Evolutionary conservation across 2,329 filamentous ascomycete genomes (phyloP).

Genomic region (Sclerotinia nivalis): DNA sequence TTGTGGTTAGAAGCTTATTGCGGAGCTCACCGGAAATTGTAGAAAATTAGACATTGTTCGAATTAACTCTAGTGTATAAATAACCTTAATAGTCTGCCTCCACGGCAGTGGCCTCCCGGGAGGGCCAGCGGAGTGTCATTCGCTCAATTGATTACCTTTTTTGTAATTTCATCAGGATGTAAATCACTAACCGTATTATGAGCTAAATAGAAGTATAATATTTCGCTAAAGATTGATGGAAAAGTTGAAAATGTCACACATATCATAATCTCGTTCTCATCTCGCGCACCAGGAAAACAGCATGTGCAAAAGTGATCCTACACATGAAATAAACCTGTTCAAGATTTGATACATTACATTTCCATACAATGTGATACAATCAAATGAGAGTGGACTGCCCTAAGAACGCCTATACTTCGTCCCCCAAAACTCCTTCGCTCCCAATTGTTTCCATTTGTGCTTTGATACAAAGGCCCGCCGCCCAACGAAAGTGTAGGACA

Average conservation of each 20-base stretch:
- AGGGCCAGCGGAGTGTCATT: too few relatives aligned
- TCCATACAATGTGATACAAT: constrained; percentile 21
- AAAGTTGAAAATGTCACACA: not conserved
- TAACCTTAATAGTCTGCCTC: too few relatives aligned
- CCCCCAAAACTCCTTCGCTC: constrained; percentile 38
- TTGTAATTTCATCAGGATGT: too few relatives aligned
- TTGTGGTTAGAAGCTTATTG: not conserved
- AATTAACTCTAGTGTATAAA: too few relatives aligned
- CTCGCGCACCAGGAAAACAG: too few relatives aligned
- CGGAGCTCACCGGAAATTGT: not conserved
- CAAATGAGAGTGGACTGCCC: constrained; percentile 24
- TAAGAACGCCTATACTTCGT: not conserved
- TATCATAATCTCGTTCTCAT: not conserved
- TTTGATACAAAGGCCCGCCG: constrained; percentile 30
- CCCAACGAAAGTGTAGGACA: constrained; percentile 23
- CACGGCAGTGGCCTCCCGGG: too few relatives aligned
- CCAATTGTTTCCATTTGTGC: constrained; percentile 28
- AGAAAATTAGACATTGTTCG: too few relatives aligned
- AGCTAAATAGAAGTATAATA: not conserved
- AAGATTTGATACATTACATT: constrained; percentile 16
- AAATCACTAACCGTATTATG: not conserved
- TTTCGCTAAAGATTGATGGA: too few relatives aligned
- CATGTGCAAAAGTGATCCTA: not conserved
- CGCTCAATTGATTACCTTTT: too few relatives aligned
- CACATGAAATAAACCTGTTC: not conserved